These are phyloP conservation scores for Rosa persica DNA, from an alignment of 306 rosid species.

Conservation along the genomic window DNA sequence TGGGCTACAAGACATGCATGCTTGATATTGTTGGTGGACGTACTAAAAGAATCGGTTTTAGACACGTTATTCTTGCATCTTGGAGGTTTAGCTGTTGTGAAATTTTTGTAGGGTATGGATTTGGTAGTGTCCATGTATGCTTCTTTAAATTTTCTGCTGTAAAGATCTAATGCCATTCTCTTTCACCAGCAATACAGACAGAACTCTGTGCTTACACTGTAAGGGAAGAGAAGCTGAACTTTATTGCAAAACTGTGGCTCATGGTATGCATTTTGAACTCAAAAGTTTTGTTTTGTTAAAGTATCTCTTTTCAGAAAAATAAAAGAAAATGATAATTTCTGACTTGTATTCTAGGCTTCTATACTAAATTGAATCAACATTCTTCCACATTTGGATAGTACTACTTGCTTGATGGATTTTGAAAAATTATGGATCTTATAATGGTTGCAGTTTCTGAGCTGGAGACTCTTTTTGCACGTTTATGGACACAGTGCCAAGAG, in stretches of 20 bases:
- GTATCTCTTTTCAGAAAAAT: neutral
- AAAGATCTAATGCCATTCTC: neutral
- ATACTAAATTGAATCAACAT: constrained; percentile 14
- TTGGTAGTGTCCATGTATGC: neutral
- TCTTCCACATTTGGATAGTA: constrained; percentile 14
- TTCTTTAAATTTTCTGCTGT: neutral
- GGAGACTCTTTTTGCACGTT: constrained; percentile 85
- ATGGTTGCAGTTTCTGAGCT: constrained; percentile 76
- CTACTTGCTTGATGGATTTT: constrained; percentile 7
- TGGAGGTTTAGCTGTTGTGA: neutral
- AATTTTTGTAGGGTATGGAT: neutral
- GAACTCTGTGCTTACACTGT: constrained; percentile 78
- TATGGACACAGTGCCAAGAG: constrained; percentile 99
- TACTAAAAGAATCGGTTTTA: neutral
- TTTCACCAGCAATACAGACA: constrained; percentile 49
- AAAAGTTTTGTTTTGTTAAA: neutral
- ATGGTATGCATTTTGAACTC: constrained; percentile 49
- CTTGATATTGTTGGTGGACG: neutral
- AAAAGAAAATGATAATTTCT: neutral
- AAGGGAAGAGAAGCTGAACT: constrained; percentile 91
- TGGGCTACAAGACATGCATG: neutral
- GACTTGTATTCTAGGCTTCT: constrained; percentile 10
- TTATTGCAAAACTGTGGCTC: constrained; percentile 77
- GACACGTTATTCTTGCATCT: neutral
- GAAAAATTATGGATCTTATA: constrained; percentile 25